These are phyloP conservation scores for Xylaria telfairii DNA, from an alignment of 495 filamentous ascomycete species.

Conservation along the genomic window DNA sequence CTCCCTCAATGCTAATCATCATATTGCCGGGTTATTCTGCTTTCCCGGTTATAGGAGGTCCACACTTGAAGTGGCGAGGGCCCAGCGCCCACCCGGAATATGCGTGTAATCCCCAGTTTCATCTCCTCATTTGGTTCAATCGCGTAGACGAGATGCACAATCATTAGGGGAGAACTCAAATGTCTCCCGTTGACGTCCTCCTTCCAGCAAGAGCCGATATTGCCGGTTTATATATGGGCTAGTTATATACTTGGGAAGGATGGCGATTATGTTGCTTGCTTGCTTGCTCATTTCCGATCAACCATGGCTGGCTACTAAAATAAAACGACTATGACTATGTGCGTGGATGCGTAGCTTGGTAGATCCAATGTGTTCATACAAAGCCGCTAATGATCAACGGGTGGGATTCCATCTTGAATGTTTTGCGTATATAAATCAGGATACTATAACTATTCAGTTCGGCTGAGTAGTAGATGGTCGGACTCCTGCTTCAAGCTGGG, in stretches of 20 bases:
- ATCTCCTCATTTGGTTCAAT: no score
- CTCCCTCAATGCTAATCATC: constrained; percentile 17
- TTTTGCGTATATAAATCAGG: constrained; percentile 31
- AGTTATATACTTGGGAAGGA: constrained; percentile 8
- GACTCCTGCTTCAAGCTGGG: constrained; percentile 48
- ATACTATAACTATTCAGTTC: constrained; percentile 29
- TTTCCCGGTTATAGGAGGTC: not conserved
- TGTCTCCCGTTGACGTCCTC: not conserved
- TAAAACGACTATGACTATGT: constrained; percentile 14
- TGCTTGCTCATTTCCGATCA: not conserved
- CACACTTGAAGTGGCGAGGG: not conserved
- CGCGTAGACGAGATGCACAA: not conserved
- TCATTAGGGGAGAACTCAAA: not conserved
- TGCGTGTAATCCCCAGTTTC: no score
- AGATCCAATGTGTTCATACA: constrained; percentile 31
- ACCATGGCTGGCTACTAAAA: not conserved
- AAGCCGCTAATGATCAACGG: constrained; percentile 11
- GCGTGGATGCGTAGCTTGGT: constrained; percentile 8
- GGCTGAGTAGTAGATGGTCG: constrained; percentile 35
- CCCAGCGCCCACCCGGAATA: no score
- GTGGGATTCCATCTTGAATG: constrained; percentile 26
- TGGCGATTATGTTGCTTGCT: not conserved
- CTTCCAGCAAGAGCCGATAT: not conserved
- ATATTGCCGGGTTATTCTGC: not conserved
- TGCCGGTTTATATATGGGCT: not conserved